Evolutionary conservation across 2,329 filamentous ascomycete species (phyloP).

Genomic region (Sclerotinia nivalis): DNA sequence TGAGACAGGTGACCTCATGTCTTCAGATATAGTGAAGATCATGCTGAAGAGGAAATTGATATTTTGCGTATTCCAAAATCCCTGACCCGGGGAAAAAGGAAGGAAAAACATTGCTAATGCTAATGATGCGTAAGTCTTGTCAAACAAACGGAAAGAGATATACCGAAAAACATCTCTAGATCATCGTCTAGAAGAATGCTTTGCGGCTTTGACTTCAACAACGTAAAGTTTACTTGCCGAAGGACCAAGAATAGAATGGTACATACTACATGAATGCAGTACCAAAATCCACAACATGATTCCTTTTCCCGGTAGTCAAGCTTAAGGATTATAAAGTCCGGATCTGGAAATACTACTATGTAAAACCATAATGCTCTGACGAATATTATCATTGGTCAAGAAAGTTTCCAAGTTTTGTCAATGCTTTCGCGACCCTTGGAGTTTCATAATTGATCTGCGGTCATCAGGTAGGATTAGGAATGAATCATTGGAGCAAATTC

Average conservation of each 20-base stretch:
- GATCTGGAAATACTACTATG: not conserved
- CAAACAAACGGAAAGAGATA: conserved; percentile 1
- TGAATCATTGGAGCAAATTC: conserved; percentile 21
- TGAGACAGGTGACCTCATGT: conserved; percentile 18
- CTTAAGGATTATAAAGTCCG: not conserved
- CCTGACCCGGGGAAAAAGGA: not conserved
- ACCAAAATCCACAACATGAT: not conserved
- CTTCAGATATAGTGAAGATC: conserved; percentile 21
- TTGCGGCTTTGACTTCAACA: not conserved
- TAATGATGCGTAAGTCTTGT: not conserved
- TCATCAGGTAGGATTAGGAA: conserved; percentile 1
- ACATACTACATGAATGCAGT: not conserved
- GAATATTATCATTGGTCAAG: conserved; percentile 8
- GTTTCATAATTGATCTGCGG: conserved; percentile 21
- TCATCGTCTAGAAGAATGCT: not conserved
- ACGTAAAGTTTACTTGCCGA: not conserved
- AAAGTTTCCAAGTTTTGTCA: not conserved
- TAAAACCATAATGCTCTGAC: not conserved
- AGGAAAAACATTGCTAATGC: not conserved
- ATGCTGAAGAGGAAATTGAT: conserved; percentile 16
- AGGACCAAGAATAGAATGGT: not conserved
- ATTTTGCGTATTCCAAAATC: conserved; percentile 2
- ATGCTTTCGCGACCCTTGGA: conserved; percentile 7
- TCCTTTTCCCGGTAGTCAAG: conserved; percentile 5
- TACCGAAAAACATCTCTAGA: conserved; percentile 3